These are phyloP conservation scores for Pseudofabraea citricarpa DNA, from an alignment of 2,329 filamentous ascomycete species.

Conservation along the genomic window DNA sequence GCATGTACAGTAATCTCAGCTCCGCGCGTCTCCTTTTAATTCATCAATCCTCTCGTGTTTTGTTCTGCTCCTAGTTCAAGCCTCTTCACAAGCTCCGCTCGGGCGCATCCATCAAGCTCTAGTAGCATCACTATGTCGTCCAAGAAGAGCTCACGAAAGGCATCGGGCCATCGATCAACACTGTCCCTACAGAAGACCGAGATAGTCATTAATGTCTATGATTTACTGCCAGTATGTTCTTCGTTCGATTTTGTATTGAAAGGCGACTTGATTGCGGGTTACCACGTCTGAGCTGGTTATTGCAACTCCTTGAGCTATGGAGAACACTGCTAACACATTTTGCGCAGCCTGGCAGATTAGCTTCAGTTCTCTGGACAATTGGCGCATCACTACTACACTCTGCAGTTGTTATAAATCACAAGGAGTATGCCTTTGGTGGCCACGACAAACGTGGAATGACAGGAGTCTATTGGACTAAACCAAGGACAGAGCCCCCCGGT, in stretches of 20 bases:
- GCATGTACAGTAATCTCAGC: too few relatives aligned
- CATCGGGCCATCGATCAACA: slow-evolving; percentile 54
- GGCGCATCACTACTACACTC: slow-evolving; percentile 77
- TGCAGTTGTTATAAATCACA: slow-evolving; percentile 74
- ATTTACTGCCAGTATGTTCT: slow-evolving; percentile 60
- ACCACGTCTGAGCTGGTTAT: too few relatives aligned
- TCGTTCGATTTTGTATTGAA: too few relatives aligned
- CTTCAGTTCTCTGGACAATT: slow-evolving; percentile 72
- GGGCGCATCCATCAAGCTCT: too few relatives aligned
- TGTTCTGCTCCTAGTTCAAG: too few relatives aligned
- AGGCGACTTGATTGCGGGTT: too few relatives aligned
- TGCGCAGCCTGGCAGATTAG: slow-evolving; percentile 63
- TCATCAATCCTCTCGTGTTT: too few relatives aligned
- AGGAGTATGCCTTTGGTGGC: slow-evolving; percentile 81
- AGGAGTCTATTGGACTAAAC: slow-evolving; percentile 80
- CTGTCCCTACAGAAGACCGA: slow-evolving; percentile 68
- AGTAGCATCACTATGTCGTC: slow-evolving; percentile 22
- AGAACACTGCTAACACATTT: slow-evolving; percentile 8
- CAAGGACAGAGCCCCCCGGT: slow-evolving; percentile 67
- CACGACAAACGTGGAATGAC: slow-evolving; percentile 67
- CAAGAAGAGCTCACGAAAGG: slow-evolving; percentile 22
- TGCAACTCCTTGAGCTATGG: not conserved
- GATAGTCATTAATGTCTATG: slow-evolving; percentile 73
- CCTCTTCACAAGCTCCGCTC: too few relatives aligned
- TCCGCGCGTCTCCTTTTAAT: too few relatives aligned